These are phyloP conservation scores for Sanghuangporus sanghuang DNA, from an alignment of 1,284 basidiomycete species.

Conservation along the genomic window DNA sequence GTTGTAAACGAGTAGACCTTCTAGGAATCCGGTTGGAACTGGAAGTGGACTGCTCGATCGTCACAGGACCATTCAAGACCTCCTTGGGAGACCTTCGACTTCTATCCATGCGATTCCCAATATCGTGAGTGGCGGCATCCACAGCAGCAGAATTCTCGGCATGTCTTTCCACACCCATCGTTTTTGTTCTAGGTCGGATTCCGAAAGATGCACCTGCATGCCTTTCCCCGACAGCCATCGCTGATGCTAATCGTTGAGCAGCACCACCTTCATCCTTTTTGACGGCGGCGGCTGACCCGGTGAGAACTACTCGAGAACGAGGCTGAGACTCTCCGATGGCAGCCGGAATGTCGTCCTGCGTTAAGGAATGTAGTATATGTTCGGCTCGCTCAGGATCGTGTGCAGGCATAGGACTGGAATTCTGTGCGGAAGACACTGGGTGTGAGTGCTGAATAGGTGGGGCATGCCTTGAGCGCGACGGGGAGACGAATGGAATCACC, in stretches of 20 bases:
- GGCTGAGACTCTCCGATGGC: neutral
- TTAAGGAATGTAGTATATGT: neutral
- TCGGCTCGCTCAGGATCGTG: neutral
- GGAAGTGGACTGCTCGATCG: too few species aligned
- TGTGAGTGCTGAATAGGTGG: neutral
- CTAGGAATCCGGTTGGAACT: neutral
- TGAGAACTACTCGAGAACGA: neutral
- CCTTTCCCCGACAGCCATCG: too few species aligned
- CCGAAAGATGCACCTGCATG: too few species aligned
- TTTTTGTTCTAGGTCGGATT: too few species aligned
- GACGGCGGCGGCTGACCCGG: neutral
- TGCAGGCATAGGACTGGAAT: neutral
- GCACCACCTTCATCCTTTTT: neutral
- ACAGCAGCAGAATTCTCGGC: too few species aligned
- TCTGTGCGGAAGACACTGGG: neutral
- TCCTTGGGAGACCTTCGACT: neutral
- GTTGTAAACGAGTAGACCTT: neutral
- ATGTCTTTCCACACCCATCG: too few species aligned
- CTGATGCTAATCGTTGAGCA: neutral
- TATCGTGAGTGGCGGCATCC: neutral
- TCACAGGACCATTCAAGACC: neutral
- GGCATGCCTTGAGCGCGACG: neutral
- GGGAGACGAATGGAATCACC: neutral
- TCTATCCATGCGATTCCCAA: neutral
- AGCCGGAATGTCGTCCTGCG: neutral